These are phyloP conservation scores for Plasmodium cynomolgi DNA, from an alignment of 169 alveolate genomes.

Conservation along the genomic window DNA sequence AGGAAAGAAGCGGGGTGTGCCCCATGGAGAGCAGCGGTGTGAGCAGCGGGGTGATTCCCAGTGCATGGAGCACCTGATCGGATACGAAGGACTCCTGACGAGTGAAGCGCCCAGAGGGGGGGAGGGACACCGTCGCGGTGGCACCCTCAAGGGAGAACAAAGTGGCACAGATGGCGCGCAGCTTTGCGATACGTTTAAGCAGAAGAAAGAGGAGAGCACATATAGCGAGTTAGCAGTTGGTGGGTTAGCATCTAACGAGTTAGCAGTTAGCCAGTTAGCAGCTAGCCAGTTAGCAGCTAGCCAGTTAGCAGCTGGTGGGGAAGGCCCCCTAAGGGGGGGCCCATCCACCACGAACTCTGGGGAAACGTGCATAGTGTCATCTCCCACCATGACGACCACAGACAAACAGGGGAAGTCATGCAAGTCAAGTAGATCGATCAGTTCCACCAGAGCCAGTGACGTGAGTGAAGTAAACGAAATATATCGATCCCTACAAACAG, in stretches of 20 bases:
- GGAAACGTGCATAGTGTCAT: background rate
- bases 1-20: no score
- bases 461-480: background rate
- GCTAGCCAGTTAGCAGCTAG: no score
- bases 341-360: background rate
- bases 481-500: conserved; percentile 3
- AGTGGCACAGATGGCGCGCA: background rate
- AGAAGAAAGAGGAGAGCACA: background rate
- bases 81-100: background rate
- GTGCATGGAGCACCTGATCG: background rate
- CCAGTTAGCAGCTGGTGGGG: background rate
- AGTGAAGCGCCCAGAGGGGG: background rate
- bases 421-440: background rate
- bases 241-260: no score
- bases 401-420: background rate
- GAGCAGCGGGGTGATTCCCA: background rate
- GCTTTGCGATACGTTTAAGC: background rate
- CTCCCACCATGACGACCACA: background rate
- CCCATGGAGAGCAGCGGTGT: no score
- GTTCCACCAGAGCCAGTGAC: background rate
- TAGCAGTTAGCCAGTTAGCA: no score
- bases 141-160: no score
- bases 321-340: background rate
- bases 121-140: background rate
- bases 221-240: background rate